Percentiles rank a stretch among this genome's conserved stretches.
Conservation (phyloP, 768 basidiomycete genomes). For the Pisolithus tinctorius region DNA sequence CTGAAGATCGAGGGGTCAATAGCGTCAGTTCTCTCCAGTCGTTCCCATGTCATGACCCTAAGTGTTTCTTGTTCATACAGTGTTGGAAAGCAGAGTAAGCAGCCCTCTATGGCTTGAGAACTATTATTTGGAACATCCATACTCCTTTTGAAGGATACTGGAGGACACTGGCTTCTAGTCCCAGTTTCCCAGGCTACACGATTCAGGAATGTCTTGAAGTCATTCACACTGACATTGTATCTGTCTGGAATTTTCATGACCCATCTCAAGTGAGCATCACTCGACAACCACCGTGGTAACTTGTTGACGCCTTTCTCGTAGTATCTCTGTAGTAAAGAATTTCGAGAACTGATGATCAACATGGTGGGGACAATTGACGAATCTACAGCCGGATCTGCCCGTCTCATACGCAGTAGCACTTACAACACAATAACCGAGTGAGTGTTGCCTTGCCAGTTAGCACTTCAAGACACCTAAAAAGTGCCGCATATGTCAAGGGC, state of each 20-base stretch:
- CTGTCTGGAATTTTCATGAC: conserved; percentile 15
- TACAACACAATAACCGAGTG: background rate
- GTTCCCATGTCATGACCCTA: background rate
- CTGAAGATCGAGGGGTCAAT: conserved; percentile 3
- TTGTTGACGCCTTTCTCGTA: background rate
- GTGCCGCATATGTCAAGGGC: background rate
- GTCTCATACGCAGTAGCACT: background rate
- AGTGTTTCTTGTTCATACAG: background rate
- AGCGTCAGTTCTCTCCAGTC: background rate
- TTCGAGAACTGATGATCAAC: background rate
- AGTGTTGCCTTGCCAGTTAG: background rate
- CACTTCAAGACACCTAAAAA: background rate
- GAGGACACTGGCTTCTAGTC: conserved; percentile 7
- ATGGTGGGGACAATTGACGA: background rate
- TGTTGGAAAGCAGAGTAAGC: background rate
- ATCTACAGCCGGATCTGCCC: background rate
- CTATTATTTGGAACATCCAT: background rate
- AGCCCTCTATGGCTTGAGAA: too few relatives aligned
- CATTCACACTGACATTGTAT: conserved; percentile 15
- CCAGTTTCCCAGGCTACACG: conserved; percentile 4
- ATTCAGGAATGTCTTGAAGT: conserved; percentile 9
- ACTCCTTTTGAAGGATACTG: conserved; percentile 13
- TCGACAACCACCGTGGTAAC: background rate
- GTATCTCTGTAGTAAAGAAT: background rate
- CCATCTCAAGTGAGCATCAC: background rate